Percentiles rank a stretch among this genome's conserved stretches.
Evolutionary conservation across 78 protist genomes (phyloP).

Genomic region (Dictyostelium capitatum): DNA sequence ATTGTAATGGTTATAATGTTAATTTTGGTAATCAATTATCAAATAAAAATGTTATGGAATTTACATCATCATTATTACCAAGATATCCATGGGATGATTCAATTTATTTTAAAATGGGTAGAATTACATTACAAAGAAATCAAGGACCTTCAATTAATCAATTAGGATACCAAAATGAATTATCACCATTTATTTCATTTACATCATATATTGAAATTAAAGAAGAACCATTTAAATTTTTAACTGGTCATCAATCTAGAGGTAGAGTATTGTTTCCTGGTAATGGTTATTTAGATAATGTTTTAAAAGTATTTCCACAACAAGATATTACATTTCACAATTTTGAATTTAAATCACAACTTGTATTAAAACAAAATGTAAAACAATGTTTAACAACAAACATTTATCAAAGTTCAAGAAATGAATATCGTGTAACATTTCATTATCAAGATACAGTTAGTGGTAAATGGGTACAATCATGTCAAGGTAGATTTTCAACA

Average conservation of each 20-base stretch:
- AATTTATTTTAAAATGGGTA: too few species aligned
- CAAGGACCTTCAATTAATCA: slow-evolving; percentile 25
- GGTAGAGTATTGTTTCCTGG: too few species aligned
- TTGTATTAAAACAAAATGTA: slow-evolving; percentile 2
- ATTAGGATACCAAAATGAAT: background rate
- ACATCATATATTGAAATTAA: slow-evolving; percentile 20
- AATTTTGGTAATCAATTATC: slow-evolving; percentile 23
- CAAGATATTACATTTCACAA: slow-evolving; percentile 2
- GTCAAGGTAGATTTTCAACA: slow-evolving; percentile 20
- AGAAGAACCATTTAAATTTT: slow-evolving; percentile 18
- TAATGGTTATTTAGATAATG: slow-evolving; percentile 27
- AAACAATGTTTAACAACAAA: background rate
- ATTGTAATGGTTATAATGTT: slow-evolving; percentile 38
- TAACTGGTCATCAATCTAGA: slow-evolving; percentile 44
- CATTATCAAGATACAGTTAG: background rate
- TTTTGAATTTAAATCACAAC: slow-evolving; percentile 35
- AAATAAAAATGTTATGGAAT: background rate
- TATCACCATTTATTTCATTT: background rate
- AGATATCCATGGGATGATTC: slow-evolving; percentile 56
- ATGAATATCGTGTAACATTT: background rate
- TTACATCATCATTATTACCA: too few species aligned
- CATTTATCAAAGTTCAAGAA: background rate
- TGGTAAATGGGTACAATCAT: background rate
- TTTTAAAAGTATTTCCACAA: background rate
- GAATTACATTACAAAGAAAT: background rate